Evolutionary conservation across 441 rosid species (phyloP).

Genomic region (Corymbia citriodora): DNA sequence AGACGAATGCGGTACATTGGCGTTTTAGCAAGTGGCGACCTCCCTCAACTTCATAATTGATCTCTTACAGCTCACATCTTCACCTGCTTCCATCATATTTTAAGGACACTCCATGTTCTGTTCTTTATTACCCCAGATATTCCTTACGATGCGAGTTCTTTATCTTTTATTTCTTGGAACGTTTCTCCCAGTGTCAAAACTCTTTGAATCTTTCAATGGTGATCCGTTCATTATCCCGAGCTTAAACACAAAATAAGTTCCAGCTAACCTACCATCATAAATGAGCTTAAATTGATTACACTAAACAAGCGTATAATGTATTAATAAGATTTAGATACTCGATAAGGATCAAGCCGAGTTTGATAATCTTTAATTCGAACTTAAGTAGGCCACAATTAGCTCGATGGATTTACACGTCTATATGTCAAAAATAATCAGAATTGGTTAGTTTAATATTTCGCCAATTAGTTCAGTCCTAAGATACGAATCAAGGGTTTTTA

Average conservation of each 20-base stretch:
- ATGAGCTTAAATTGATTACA: background rate
- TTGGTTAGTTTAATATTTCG: background rate
- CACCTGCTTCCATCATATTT: background rate
- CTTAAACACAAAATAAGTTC: background rate
- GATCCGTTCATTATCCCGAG: background rate
- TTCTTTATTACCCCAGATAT: background rate
- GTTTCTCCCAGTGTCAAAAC: background rate
- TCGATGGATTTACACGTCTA: background rate
- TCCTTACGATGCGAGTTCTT: background rate
- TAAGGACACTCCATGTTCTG: fast-evolving
- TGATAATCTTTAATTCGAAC: background rate
- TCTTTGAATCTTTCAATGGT: background rate
- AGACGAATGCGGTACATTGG: background rate
- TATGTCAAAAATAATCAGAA: background rate
- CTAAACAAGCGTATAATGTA: background rate
- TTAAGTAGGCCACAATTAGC: background rate
- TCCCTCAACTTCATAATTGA: background rate
- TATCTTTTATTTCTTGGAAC: background rate
- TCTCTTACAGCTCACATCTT: background rate
- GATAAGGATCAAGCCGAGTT: background rate
- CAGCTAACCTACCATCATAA: background rate
- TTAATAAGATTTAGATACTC: background rate
- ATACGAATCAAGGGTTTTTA: background rate
- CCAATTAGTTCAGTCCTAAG: background rate
- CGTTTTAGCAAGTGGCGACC: background rate